Percentiles rank a stretch among this genome's conserved stretches.
phyloP scores from a whole-genome alignment of 352 stramenopile genomes.

The Saprolegnia diclina region DNA sequence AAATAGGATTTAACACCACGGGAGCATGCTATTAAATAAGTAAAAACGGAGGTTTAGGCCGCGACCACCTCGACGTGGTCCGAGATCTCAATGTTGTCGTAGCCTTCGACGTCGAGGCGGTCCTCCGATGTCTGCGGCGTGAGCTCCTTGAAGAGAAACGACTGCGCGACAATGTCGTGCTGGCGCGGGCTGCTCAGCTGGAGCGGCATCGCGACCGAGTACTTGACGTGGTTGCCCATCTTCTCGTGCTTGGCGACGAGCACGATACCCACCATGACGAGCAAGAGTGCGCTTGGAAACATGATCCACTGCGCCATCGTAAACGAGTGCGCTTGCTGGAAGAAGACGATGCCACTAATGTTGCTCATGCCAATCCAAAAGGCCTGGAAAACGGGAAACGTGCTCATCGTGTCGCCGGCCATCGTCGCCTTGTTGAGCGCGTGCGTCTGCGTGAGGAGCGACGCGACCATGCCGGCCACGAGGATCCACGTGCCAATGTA shows the following conservation, averaged over 20 bases:
- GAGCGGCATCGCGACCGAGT: conserved; percentile 84
- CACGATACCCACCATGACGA: conserved; percentile 71
- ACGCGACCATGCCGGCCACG: conserved; percentile 61
- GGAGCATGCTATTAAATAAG: conserved; percentile 14
- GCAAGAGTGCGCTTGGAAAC: conserved; percentile 61
- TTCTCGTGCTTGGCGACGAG: conserved; percentile 85
- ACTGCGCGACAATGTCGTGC: conserved; percentile 84
- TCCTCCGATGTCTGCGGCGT: conserved; percentile 44
- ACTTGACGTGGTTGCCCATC: conserved; percentile 85
- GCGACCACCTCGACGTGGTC: conserved; percentile 9
- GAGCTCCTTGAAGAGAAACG: conserved; percentile 80
- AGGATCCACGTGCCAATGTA: conserved; percentile 48
- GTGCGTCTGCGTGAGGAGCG: conserved; percentile 78
- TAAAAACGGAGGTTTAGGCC: background rate
- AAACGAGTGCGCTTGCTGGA: conserved; percentile 80
- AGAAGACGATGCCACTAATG: conserved; percentile 83
- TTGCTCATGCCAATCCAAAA: conserved; percentile 88
- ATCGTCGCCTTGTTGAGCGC: conserved; percentile 83
- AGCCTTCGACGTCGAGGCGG: conserved; percentile 6
- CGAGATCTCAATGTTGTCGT: conserved; percentile 19
- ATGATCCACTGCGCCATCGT: conserved; percentile 77
- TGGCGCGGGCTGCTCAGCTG: conserved; percentile 76
- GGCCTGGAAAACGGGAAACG: conserved; percentile 80
- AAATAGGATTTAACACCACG: too few relatives aligned
- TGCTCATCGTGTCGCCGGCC: conserved; percentile 78